Base-by-base conservation (phyloP, 345 rosid species). In the Euclidium syriacum region DNA sequence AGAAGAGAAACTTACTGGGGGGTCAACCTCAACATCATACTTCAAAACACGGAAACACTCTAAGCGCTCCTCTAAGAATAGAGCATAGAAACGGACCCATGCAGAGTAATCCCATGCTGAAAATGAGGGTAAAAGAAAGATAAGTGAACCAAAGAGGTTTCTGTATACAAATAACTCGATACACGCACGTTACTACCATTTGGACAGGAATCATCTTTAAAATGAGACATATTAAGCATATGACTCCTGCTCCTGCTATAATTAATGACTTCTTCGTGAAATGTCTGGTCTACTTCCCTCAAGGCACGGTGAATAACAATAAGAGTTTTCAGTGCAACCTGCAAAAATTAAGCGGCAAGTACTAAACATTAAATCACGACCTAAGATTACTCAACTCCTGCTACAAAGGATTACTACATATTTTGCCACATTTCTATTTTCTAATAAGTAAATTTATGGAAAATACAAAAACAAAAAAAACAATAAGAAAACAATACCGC, bases 261-360 rank as follows among this genome's bases (percentile, higher is more conserved):
- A 58, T 94, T 94, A 50, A 90, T 87, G 51, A 94, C 81, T 70
- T 94, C 99, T 73, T 90, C 99, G 35, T 87, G 96, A 73, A 94
- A 90, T 0, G 99, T 87, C 29, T 90, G 95, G 77, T 94, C 99
- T 57, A 90, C 99, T 81, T 94, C 99, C 73, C 97, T 90, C 77
- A 94, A 67, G 62, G 97, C 89, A 71, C 99, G 97, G 71, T 94
- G 99, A 72, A 90, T 85, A 58, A 90, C 85, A 15, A 90, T 78
- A 52, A 94, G 81, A 40, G 96, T 90, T 83, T 94, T 94, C 73
- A 90, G 74, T 8, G 97, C 99, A 62, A 94, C 99, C 99, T 94
- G 71, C 49, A 60, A 40, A 65, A 35, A 34, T 33, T 42, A 50
- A 58, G 9, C 11, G 6, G 38, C 27, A 70, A 42, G 33, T 23